Evolutionary conservation across 345 rosid genomes (phyloP).

Genomic region (Anacardium occidentale): DNA sequence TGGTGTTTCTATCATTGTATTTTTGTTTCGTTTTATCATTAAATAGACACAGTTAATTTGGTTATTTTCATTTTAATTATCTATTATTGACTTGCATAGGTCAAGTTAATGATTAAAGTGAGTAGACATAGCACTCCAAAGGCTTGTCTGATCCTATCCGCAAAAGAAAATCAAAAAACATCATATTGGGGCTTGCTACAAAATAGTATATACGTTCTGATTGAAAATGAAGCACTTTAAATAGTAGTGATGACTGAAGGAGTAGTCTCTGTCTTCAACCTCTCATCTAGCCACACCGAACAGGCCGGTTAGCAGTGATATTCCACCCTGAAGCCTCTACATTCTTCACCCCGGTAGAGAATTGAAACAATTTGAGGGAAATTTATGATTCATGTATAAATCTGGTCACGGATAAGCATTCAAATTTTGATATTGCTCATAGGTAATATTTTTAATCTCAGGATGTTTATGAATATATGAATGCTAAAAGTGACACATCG

Average conservation of each 20-base stretch:
- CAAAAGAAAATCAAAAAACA: not conserved
- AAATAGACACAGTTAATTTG: constrained; percentile 7
- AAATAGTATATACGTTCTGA: no score
- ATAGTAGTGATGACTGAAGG: not conserved
- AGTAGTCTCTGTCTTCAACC: constrained; percentile 1
- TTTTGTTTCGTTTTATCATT: constrained; percentile 9
- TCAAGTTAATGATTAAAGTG: not conserved
- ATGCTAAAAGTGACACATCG: no score
- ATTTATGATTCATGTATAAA: no score
- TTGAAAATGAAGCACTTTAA: not conserved
- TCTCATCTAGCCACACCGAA: not conserved
- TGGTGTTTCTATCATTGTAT: constrained; percentile 20
- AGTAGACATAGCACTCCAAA: not conserved
- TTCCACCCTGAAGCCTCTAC: no score
- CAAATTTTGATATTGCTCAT: no score
- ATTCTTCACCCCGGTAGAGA: no score
- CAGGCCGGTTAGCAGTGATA: no score
- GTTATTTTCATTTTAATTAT: no score
- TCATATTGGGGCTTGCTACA: not conserved
- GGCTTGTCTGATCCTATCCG: not conserved
- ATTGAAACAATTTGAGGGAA: no score
- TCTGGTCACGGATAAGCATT: not conserved
- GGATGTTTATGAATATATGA: no score
- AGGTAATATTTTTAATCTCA: no score
- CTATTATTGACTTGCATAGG: not conserved